These are phyloP conservation scores for Pulveroboletus frians DNA, from an alignment of 768 basidiomycete species.

Conservation along the genomic window DNA sequence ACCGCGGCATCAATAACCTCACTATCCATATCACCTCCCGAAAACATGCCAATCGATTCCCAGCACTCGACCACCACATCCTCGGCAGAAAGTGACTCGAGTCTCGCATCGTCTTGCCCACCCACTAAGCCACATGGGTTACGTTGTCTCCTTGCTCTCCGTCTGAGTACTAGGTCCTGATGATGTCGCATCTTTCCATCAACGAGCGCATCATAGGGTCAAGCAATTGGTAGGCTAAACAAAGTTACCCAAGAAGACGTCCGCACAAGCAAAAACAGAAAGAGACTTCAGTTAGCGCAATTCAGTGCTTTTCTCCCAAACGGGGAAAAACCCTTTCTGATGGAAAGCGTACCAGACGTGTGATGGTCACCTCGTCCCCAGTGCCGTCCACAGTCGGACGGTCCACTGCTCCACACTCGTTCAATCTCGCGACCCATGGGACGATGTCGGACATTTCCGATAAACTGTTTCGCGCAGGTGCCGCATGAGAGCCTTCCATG, in stretches of 20 bases:
- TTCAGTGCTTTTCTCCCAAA: neutral
- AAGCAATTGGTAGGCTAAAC: conserved; percentile 28
- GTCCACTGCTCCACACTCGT: conserved; percentile 1
- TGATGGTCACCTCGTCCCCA: conserved; percentile 18
- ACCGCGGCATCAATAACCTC: neutral
- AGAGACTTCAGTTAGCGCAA: neutral
- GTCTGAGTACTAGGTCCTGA: neutral
- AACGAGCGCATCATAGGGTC: conserved; percentile 26
- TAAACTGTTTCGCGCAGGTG: conserved; percentile 18
- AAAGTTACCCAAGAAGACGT: neutral
- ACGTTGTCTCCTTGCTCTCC: conserved; percentile 3
- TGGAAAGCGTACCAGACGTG: conserved; percentile 27
- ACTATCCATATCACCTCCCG: neutral
- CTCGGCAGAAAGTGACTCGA: conserved; percentile 21
- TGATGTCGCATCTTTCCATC: conserved; percentile 7
- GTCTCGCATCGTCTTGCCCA: conserved; percentile 33
- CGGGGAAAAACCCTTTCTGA: conserved; percentile 15
- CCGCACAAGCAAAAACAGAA: neutral
- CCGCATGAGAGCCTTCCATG: conserved; percentile 23
- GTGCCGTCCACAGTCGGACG: too few species aligned
- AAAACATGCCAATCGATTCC: conserved; percentile 26
- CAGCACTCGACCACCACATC: conserved; percentile 36
- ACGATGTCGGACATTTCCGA: conserved; percentile 6
- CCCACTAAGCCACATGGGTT: conserved; percentile 24
- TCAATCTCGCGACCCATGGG: conserved; percentile 31